phyloP scores from a whole-genome alignment of 331 rosid genomes.

The Arachis monticola region DNA sequence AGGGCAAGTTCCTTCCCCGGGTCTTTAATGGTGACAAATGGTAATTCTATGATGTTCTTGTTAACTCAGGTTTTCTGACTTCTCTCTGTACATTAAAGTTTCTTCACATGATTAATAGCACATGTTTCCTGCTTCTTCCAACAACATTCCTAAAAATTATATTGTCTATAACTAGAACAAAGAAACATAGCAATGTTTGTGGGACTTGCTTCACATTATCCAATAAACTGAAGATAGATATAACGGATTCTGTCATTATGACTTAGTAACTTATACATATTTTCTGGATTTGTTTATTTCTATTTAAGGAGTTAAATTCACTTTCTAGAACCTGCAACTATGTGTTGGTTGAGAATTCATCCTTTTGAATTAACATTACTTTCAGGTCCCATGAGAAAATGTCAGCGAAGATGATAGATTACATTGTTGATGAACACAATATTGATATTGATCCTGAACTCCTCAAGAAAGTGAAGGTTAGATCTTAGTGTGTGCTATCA shows the following conservation, averaged over 20 bases:
- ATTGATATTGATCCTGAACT: slow-evolving; percentile 56
- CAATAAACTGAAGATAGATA: too few species aligned
- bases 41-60: slow-evolving; percentile 45
- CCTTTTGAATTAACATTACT: slow-evolving; percentile 26
- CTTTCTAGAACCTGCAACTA: neutral
- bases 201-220: too few species aligned
- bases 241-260: too few species aligned
- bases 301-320: too few species aligned
- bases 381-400: slow-evolving; percentile 79
- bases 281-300: too few species aligned
- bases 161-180: too few species aligned
- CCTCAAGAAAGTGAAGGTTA: slow-evolving; percentile 60
- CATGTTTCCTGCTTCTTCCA: neutral
- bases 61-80: slow-evolving; percentile 8
- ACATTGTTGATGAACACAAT: slow-evolving; percentile 65
- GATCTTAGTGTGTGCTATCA: slow-evolving; percentile 5
- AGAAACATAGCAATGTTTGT: neutral
- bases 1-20: slow-evolving; percentile 62
- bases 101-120: slow-evolving; percentile 2
- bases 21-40: slow-evolving; percentile 50
- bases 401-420: slow-evolving; percentile 69
- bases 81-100: neutral
- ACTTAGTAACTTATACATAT: too few species aligned
- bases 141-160: neutral
- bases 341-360: slow-evolving; percentile 28